These are phyloP conservation scores for Pyrus bretschneideri DNA, from an alignment of 306 rosid genomes.

Conservation along the genomic window DNA sequence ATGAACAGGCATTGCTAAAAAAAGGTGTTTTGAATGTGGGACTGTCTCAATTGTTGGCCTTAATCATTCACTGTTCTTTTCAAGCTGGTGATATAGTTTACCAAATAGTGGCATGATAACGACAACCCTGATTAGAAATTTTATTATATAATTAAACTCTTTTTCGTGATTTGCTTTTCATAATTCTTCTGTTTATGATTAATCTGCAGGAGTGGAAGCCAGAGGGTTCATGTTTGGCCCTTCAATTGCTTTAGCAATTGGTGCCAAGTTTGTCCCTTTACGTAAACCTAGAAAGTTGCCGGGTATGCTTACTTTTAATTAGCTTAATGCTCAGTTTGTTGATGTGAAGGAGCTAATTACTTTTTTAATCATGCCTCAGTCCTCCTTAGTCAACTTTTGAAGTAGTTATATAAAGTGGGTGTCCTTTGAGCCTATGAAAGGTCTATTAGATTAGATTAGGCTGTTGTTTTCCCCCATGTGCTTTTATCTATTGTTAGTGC, in stretches of 20 bases:
- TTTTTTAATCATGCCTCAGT: background rate
- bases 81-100: background rate
- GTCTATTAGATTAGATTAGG: background rate
- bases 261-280: slow-evolving; percentile 93
- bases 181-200: slow-evolving; percentile 7
- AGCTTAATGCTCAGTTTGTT: background rate
- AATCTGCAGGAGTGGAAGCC: slow-evolving; percentile 76
- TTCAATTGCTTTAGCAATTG: slow-evolving; percentile 79
- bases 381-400: background rate
- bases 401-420: background rate
- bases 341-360: background rate
- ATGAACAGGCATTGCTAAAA: background rate
- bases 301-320: slow-evolving; percentile 32
- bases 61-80: background rate
- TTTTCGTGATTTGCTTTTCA: slow-evolving; percentile 8
- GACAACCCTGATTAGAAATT: background rate
- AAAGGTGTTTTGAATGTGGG: background rate
- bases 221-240: slow-evolving; percentile 98
- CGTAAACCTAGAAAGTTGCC: slow-evolving; percentile 98
- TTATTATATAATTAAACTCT: background rate
- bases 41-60: slow-evolving; percentile 1
- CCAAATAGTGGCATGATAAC: background rate
- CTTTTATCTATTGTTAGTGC: background rate
- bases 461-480: background rate
- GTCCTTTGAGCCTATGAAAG: background rate